Evolutionary conservation across 805 yeast species (phyloP), one percentile per base, ranked within the genome.

Genomic region (Lachancea dasiensis): DNA sequence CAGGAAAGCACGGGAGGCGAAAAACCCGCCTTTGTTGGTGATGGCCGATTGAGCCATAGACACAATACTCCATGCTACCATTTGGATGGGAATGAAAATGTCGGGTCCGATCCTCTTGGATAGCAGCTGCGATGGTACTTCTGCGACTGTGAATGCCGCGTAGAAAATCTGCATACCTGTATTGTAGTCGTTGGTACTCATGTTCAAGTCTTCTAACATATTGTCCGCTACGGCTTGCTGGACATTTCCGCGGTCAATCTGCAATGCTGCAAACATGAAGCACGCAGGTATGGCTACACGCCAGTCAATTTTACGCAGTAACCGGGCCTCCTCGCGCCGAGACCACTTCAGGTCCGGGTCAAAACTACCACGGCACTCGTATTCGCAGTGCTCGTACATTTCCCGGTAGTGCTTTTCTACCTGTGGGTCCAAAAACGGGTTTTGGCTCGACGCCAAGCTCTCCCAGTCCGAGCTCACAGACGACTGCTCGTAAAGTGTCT

Each of bases 61-160:
- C 13, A 77, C 77, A 19, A 73, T 38, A 25, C 75, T 67, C 85
- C 86, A 79, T 1, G 65, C 40, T n/a, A 63, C 48, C 63, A 79
- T 72, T 48, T 78, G 82, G 22, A 65, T 51, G 3, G 84, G 83
- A 40, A 78, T 68, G 69, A 79, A 76, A 13, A 64, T 49, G 51
- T 78, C 84, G 3, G 81, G 73, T 3, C 86, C 86, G 23, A 79
- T 38, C 35, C 63, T 65, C 52, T 80, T 79, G 16, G 81, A 72
- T 19, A 79, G 61, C 45, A 79, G 61, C 51, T 77, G 82, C 2
- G 82, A 76, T 0, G 85, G 86, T 10, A 79, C 54, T 54, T 79
- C 85, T 10, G 81, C 77, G n/a, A 61, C 42, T 35, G 77, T 54
- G 45, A 79, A 79, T 27, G 69, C 61, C 4, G 72, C 60, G 39